Percentiles rank a stretch among this genome's conserved stretches.
phyloP scores from a whole-genome alignment of 305 asterid species.

The Stenogyne calaminthoides region DNA sequence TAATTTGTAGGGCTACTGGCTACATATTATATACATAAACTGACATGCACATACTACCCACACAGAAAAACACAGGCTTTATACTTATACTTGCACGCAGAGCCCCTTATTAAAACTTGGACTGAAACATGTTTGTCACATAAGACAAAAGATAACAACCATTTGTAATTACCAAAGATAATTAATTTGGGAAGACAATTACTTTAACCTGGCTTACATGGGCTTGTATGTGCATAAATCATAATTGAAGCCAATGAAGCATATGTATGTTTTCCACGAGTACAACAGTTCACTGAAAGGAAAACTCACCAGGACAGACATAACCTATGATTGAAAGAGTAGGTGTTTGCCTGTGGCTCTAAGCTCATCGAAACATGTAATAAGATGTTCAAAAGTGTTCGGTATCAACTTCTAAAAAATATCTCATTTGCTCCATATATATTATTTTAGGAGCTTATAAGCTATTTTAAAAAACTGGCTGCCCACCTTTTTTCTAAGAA shows the following conservation, averaged over 20 bases:
- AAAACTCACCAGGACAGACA: neutral
- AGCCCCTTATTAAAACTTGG: neutral
- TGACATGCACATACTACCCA: neutral
- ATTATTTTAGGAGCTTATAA: neutral
- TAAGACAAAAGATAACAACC: neutral
- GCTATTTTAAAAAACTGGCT: neutral
- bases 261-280: neutral
- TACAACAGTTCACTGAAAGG: neutral
- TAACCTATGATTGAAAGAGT: neutral
- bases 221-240: neutral
- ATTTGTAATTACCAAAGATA: conserved; percentile 9
- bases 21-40: neutral
- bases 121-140: neutral
- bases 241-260: conserved; percentile 11
- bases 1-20: neutral
- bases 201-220: conserved; percentile 5
- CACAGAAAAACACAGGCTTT: neutral
- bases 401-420: neutral
- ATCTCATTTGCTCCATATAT: neutral
- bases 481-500: neutral
- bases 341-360: neutral
- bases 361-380: neutral
- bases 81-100: neutral
- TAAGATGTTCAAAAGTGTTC: neutral
- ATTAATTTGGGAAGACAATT: neutral